phyloP scores from a whole-genome alignment of 2,329 filamentous ascomycete species.

The Alternaria viburni region DNA sequence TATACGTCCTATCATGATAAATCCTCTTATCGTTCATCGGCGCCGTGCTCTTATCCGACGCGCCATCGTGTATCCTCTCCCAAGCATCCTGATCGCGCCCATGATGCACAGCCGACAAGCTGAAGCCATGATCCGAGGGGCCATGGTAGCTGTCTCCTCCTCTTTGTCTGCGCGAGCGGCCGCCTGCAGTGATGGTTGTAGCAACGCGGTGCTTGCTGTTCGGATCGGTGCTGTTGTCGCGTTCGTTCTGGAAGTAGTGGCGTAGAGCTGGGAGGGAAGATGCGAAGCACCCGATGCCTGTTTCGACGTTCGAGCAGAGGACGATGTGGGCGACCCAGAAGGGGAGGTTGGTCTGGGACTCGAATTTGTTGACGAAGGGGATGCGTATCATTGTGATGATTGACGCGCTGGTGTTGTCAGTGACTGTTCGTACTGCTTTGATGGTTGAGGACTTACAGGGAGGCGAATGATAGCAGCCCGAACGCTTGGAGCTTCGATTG shows the following conservation, averaged over 20 bases:
- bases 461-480: slow-evolving; percentile 27
- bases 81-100: slow-evolving; percentile 21
- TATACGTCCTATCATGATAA: slow-evolving; percentile 19
- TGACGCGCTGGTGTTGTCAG: slow-evolving; percentile 6
- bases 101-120: slow-evolving; percentile 17
- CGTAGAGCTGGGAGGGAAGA: slow-evolving; percentile 27
- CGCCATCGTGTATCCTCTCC: slow-evolving; percentile 25
- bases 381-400: slow-evolving; percentile 28
- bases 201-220: background rate
- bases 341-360: slow-evolving; percentile 17
- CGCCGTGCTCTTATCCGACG: slow-evolving; percentile 19
- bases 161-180: background rate
- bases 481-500: slow-evolving; percentile 30
- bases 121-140: slow-evolving; percentile 21
- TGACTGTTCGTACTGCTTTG: background rate
- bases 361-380: slow-evolving; percentile 31
- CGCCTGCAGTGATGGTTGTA: background rate
- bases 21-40: slow-evolving; percentile 18
- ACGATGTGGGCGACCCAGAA: slow-evolving; percentile 33
- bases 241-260: slow-evolving; percentile 18
- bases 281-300: slow-evolving; percentile 29
- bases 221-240: slow-evolving; percentile 17
- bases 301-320: slow-evolving; percentile 34
- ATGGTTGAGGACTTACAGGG: slow-evolving; percentile 11
- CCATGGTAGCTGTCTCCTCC: slow-evolving; percentile 8